Evolutionary conservation across 78 protist species (phyloP).

Genomic region (Planoprotostelium fungivorum): DNA sequence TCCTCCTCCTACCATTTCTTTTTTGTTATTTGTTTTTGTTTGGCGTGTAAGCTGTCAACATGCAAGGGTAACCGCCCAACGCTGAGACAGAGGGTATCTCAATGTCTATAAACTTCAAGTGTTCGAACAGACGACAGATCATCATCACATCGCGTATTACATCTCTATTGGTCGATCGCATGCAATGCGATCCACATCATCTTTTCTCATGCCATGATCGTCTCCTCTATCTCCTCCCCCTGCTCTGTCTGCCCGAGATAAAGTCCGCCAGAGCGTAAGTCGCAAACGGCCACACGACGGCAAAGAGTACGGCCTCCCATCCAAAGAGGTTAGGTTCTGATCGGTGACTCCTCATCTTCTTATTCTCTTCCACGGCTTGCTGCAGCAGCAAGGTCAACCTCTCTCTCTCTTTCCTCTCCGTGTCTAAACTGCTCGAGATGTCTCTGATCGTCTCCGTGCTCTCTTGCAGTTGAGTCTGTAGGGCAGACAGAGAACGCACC

Average conservation of each 20-base stretch:
- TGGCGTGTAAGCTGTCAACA: too few species aligned
- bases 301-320: not conserved
- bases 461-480: not conserved
- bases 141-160: too few species aligned
- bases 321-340: not conserved
- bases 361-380: not conserved
- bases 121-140: too few species aligned
- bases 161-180: too few species aligned
- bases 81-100: too few species aligned
- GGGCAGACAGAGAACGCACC: not conserved
- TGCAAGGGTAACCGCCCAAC: too few species aligned
- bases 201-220: too few species aligned
- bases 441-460: not conserved
- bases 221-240: too few species aligned
- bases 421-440: not conserved
- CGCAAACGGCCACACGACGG: not conserved
- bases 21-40: too few species aligned
- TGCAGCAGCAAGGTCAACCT: not conserved
- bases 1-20: too few species aligned
- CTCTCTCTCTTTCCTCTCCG: not conserved
- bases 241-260: not conserved
- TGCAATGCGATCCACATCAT: too few species aligned
- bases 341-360: not conserved
- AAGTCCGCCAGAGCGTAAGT: not conserved
- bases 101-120: too few species aligned